phyloP scores from a whole-genome alignment of 441 rosid species.

The Omphalea diandra region DNA sequence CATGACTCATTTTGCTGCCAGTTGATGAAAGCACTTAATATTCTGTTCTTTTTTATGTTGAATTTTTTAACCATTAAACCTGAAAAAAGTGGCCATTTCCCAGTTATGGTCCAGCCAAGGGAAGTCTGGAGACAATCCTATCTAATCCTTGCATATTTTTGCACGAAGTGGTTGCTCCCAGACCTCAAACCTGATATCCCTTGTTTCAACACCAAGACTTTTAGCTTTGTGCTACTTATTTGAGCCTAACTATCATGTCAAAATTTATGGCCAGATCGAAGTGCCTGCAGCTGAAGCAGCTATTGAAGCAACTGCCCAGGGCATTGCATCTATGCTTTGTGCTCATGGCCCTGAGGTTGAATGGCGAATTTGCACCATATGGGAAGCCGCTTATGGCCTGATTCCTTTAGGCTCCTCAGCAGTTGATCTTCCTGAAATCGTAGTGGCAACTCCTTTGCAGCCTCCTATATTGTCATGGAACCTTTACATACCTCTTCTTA shows the following conservation, averaged over 20 bases:
- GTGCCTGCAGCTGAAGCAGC: constrained; percentile 98
- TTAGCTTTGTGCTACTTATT: constrained; percentile 5
- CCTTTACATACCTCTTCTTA: constrained; percentile 93
- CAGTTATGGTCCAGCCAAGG: constrained; percentile 4
- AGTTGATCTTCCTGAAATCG: constrained; percentile 97
- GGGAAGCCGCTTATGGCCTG: constrained; percentile 99
- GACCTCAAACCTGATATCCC: not conserved
- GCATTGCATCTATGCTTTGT: constrained; percentile 99
- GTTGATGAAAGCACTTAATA: constrained; percentile 4
- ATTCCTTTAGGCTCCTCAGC: constrained; percentile 95
- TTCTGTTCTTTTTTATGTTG: not conserved
- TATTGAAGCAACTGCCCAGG: constrained; percentile 99
- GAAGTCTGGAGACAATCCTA: constrained; percentile 6
- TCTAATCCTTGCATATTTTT: not conserved
- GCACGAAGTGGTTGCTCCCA: not conserved
- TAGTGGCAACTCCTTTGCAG: constrained; percentile 94
- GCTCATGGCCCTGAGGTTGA: constrained; percentile 99
- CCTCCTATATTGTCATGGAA: constrained; percentile 98
- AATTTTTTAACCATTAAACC: not conserved
- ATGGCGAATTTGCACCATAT: constrained; percentile 98
- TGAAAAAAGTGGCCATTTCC: constrained; percentile 5
- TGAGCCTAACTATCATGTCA: constrained; percentile 25
- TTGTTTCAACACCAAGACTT: not conserved
- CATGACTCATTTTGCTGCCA: constrained; percentile 20
- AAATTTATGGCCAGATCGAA: constrained; percentile 65